A percentile compares a stretch with the other conserved stretches of the same genome.
Evolutionary conservation across 2,329 filamentous ascomycete genomes (phyloP).

Genomic region (Pseudopyrenochaeta lycopersici): DNA sequence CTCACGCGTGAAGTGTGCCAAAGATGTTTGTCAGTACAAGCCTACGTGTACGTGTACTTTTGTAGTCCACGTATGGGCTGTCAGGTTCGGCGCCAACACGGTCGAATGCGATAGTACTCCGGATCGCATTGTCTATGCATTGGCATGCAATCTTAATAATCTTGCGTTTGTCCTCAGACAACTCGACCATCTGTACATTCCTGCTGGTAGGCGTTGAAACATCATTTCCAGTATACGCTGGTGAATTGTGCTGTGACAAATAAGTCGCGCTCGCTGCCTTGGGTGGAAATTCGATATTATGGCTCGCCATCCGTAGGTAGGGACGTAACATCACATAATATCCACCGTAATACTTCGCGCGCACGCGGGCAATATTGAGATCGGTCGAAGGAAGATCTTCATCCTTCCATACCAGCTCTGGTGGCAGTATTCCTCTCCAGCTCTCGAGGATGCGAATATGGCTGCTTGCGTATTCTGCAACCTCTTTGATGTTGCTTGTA

Average conservation of each 20-base stretch:
- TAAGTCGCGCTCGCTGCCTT: constrained; percentile 25
- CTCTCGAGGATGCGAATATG: constrained; percentile 58
- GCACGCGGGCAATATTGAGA: constrained; percentile 82
- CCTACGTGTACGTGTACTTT: constrained; percentile 68
- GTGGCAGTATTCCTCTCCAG: constrained; percentile 62
- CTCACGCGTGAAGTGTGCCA: no score
- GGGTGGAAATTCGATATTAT: constrained; percentile 55
- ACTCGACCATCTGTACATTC: no score
- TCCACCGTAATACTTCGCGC: constrained; percentile 94
- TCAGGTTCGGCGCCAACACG: constrained; percentile 35
- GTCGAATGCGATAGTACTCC: no score
- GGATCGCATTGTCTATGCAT: no score
- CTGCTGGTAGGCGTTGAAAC: constrained; percentile 43
- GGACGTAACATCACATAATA: constrained; percentile 88
- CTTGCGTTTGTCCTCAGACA: no score
- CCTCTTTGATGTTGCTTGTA: constrained; percentile 38
- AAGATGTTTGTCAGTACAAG: constrained; percentile 89
- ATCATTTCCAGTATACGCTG: constrained; percentile 49
- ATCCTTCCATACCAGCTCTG: constrained; percentile 69
- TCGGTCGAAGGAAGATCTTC: constrained; percentile 75
- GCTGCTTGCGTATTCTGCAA: constrained; percentile 35
- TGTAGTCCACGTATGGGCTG: constrained; percentile 50
- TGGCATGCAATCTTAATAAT: no score
- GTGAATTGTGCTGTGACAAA: constrained; percentile 59
- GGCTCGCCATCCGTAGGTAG: constrained; percentile 70